Evolutionary conservation across 768 basidiomycete genomes (phyloP).

Genomic region (Termitomyces sp.): DNA sequence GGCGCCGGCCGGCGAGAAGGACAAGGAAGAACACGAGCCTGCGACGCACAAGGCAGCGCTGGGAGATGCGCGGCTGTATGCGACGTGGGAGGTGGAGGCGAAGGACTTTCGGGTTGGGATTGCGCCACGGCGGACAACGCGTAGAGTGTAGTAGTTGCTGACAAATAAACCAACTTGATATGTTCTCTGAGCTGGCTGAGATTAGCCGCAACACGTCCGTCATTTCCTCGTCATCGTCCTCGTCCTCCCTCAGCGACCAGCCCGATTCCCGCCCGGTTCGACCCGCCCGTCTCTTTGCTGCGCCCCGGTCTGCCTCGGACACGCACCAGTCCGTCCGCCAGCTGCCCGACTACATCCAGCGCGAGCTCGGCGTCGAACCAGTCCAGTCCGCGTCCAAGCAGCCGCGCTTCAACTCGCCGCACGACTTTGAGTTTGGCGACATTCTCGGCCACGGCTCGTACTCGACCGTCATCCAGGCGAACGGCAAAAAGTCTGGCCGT

Average conservation of each 20-base stretch:
- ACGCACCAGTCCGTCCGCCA: background rate
- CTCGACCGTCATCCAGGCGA: slow-evolving; percentile 63
- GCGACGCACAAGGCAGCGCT: slow-evolving; percentile 30
- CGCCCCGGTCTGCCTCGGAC: slow-evolving; percentile 50
- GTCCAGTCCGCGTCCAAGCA: background rate
- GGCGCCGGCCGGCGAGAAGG: slow-evolving; percentile 26
- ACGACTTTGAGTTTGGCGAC: slow-evolving; percentile 72
- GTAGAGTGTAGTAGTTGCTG: slow-evolving; percentile 10
- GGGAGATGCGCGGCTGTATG: slow-evolving; percentile 50
- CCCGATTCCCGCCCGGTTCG: slow-evolving; percentile 32
- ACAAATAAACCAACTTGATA: background rate
- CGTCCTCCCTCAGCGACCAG: slow-evolving; percentile 40
- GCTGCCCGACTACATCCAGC: slow-evolving; percentile 52
- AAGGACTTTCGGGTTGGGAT: slow-evolving; percentile 45
- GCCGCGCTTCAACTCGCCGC: slow-evolving; percentile 35
- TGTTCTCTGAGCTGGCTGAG: slow-evolving; percentile 42
- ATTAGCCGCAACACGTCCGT: slow-evolving; percentile 76
- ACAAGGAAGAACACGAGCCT: slow-evolving; percentile 20
- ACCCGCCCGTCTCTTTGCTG: slow-evolving; percentile 62
- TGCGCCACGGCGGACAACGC: slow-evolving; percentile 24
- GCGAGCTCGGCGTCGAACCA: slow-evolving; percentile 41
- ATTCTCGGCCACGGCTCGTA: slow-evolving; percentile 83
- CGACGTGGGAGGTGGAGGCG: slow-evolving; percentile 55
- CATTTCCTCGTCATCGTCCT: slow-evolving; percentile 63
- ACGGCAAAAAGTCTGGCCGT: slow-evolving; percentile 54